Evolutionary conservation across 1,284 basidiomycete species (phyloP), one percentile per base, ranked within the genome.

Genomic region (Microbotryum violaceum): DNA sequence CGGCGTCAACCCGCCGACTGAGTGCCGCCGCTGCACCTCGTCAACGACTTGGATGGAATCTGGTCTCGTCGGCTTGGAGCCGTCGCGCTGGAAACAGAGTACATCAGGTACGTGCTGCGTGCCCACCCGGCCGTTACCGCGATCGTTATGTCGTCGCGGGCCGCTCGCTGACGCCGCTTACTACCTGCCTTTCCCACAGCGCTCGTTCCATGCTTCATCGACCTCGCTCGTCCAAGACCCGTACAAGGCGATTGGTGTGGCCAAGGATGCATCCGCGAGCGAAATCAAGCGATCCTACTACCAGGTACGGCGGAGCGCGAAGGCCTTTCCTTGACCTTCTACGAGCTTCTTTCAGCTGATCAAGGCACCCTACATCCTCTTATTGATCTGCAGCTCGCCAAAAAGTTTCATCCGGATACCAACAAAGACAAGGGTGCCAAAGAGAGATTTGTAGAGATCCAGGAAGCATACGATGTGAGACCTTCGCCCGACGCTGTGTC

Each of bases 281-380:
- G 92, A 98, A 70, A 97, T 99, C 73, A 99, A 99, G 82, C 94
- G 96, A 77, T 83, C 84, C 1, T 99, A 98, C 77, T 99, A 97
- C 76, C 82, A 86, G 71, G 93, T 93, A 74, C 72, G 85, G 10
- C 37, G 37, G 37, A 6, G 37, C 14, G 14, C 37, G 37, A 42
- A 12, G 37, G 14, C 18, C 37, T 75, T 47, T 9, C 29, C n/a
- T 29, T 45, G 51, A 63, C 33, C 60, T 60, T 48, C 51, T 46
- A 44, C 56, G 29, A 9, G 2, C 8, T n/a, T 27, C 9, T 6
- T 8, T 31, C 29, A 29, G 10, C 14, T 29, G n/a, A 37, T 9
- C 16, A n/a, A n/a, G 27, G 16, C 9, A n/a, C 51, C 8, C n/a
- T 9, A 47, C 27, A 21, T 27, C 18, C 31, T 8, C 42, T 33